phyloP scores from a whole-genome alignment of 2,329 filamentous ascomycete genomes.

The Verticillium albo-atrum region DNA sequence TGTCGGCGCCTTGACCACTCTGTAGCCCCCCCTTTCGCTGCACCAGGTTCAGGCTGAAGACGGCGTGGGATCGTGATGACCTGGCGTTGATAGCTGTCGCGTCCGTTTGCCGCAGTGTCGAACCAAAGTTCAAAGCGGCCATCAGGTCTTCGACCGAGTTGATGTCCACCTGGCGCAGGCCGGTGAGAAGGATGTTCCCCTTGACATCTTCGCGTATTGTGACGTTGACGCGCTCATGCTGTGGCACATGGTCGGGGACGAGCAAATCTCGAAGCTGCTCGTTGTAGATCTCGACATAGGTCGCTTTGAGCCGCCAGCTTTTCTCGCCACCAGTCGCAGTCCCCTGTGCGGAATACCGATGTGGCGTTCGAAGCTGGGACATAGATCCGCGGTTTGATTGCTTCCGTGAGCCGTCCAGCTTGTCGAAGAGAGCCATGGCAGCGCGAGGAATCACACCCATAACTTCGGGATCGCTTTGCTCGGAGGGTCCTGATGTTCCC shows the following conservation, averaged over 20 bases:
- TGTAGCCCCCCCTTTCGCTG: constrained; percentile 67
- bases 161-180: constrained; percentile 80
- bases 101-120: constrained; percentile 91
- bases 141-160: constrained; percentile 90
- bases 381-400: constrained; percentile 59
- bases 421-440: constrained; percentile 81
- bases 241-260: constrained; percentile 66
- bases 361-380: constrained; percentile 75
- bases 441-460: constrained; percentile 97
- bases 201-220: constrained; percentile 91
- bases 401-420: constrained; percentile 58
- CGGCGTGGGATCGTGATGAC: constrained; percentile 94
- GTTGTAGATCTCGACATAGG: constrained; percentile 97
- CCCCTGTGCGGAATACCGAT: constrained; percentile 65
- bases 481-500: constrained; percentile 84
- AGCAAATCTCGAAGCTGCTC: constrained; percentile 90
- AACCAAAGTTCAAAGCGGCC: constrained; percentile 85
- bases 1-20: constrained; percentile 59
- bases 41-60: constrained; percentile 91
- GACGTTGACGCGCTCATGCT: constrained; percentile 70
- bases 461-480: constrained; percentile 64
- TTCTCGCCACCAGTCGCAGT: constrained; percentile 53
- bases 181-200: constrained; percentile 90
- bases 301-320: constrained; percentile 88
- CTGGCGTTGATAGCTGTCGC: constrained; percentile 96